Percentiles rank a stretch among this genome's conserved stretches.
phyloP scores from a whole-genome alignment of 805 yeast genomes.

The Wickerhamiella azyma region DNA sequence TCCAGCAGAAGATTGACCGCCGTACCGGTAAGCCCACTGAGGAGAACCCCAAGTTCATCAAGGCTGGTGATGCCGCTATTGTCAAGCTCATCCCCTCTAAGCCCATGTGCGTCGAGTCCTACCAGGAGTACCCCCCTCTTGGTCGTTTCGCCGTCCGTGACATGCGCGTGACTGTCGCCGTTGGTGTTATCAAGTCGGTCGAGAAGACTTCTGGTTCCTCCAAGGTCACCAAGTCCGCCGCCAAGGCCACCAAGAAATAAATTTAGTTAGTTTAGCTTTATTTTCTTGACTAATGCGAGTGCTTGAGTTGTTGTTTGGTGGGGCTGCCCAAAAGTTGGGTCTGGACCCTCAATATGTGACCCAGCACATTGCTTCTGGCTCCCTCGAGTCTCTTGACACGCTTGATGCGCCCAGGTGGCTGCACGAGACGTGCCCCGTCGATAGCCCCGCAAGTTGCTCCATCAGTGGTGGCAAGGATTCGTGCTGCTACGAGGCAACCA shows the following conservation, averaged over 20 bases:
- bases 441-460: conserved; percentile 26
- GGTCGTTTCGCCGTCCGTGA: conserved; percentile 99
- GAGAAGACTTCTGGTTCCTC: conserved; percentile 67
- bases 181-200: conserved; percentile 95
- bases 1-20: conserved; percentile 76
- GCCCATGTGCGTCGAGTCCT: conserved; percentile 92
- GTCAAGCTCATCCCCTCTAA: conserved; percentile 79
- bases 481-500: conserved; percentile 80
- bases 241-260: conserved; percentile 67
- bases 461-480: conserved; percentile 28
- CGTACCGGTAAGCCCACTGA: conserved; percentile 85
- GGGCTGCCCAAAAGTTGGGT: no score
- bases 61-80: conserved; percentile 93
- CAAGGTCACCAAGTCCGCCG: conserved; percentile 94
- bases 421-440: conserved; percentile 24
- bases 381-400: no score
- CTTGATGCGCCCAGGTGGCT: no score
- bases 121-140: conserved; percentile 89
- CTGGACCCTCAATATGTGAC: no score
- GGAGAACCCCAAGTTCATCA: conserved; percentile 83
- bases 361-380: no score
- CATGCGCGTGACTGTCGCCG: conserved; percentile 99
- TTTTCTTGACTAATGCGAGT: background rate
- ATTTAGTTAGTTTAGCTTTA: conserved; percentile 12
- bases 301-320: background rate